Evolutionary conservation across 1,139 yeast species (phyloP).

Genomic region (Yamadazyma diospyri): DNA sequence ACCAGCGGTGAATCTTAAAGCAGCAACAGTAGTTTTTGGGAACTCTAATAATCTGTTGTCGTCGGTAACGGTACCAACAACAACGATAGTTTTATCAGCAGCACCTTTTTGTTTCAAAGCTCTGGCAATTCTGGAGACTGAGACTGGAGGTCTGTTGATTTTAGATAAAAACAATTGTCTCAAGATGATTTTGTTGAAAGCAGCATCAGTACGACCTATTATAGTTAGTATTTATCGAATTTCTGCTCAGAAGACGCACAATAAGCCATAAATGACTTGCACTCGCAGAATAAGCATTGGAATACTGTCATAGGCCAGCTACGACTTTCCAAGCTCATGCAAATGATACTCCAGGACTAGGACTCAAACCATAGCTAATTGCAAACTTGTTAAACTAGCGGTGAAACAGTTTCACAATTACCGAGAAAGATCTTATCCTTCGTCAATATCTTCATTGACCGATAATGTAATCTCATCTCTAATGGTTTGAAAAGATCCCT

Average conservation of each 20-base stretch:
- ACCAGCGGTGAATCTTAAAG: constrained; percentile 98
- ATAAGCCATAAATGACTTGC: constrained; percentile 16
- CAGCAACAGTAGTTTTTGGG: constrained; percentile 98
- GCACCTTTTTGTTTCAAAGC: constrained; percentile 83
- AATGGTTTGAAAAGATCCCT: constrained; percentile 1
- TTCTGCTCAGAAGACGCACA: constrained; percentile 65
- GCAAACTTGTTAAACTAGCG: too few relatives aligned
- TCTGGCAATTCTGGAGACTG: constrained; percentile 86
- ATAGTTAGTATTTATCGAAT: constrained; percentile 40
- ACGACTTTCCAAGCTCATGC: constrained; percentile 3
- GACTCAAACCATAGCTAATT: too few relatives aligned
- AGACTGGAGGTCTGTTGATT: constrained; percentile 99
- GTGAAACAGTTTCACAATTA: neutral
- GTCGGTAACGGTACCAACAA: constrained; percentile 99
- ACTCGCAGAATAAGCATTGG: constrained; percentile 10
- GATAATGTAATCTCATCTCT: constrained; percentile 1
- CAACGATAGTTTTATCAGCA: constrained; percentile 89
- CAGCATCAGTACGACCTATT: constrained; percentile 94
- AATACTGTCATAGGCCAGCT: constrained; percentile 3
- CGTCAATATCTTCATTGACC: constrained; percentile 14
- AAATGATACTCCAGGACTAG: constrained; percentile 7
- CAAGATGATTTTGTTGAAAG: constrained; percentile 97
- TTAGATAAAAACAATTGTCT: constrained; percentile 94
- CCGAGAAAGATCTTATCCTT: constrained; percentile 1
- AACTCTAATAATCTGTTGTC: constrained; percentile 90